Conservation (phyloP, 805 yeast genomes). For the Ogataea siamensis region DNA sequence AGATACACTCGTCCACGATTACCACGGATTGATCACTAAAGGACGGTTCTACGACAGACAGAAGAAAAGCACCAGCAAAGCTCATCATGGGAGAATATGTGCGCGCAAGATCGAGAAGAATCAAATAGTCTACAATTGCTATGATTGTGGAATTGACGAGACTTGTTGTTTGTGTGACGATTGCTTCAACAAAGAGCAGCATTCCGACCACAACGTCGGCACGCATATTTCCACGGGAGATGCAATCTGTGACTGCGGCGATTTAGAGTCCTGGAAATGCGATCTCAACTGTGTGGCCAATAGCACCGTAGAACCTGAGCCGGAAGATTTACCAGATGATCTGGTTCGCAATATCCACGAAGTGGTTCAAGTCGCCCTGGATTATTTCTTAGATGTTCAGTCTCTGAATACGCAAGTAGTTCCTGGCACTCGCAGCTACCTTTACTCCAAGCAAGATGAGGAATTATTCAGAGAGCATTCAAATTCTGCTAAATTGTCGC, state of each 20-base stretch:
- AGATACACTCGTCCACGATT: slow-evolving; percentile 18
- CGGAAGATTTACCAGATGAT: slow-evolving; percentile 20
- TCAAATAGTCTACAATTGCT: slow-evolving; percentile 70
- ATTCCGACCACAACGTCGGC: slow-evolving; percentile 60
- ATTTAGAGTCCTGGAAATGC: slow-evolving; percentile 57
- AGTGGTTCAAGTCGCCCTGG: slow-evolving; percentile 35
- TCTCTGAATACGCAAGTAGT: slow-evolving; percentile 32
- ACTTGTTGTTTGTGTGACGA: slow-evolving; percentile 74
- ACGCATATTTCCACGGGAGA: slow-evolving; percentile 48
- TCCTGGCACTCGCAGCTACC: slow-evolving; percentile 15
- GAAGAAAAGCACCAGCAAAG: slow-evolving; percentile 21
- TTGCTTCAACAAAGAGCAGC: slow-evolving; percentile 72
- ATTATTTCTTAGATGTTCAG: slow-evolving; percentile 42
- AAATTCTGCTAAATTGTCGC: slow-evolving; percentile 35
- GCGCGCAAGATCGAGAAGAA: slow-evolving; percentile 59
- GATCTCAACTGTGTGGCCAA: slow-evolving; percentile 47
- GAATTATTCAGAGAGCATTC: slow-evolving; percentile 23
- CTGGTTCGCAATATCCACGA: slow-evolving; percentile 24
- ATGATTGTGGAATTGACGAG: slow-evolving; percentile 73
- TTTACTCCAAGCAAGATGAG: slow-evolving; percentile 6
- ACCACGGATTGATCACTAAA: slow-evolving; percentile 9
- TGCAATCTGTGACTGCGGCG: slow-evolving; percentile 77
- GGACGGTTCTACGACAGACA: slow-evolving; percentile 26
- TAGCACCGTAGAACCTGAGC: slow-evolving; percentile 12
- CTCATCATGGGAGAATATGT: slow-evolving; percentile 65